Evolutionary conservation across 805 yeast species (phyloP), one percentile per base, ranked within the genome.

Genomic region (Jamesozyma lodderae): DNA sequence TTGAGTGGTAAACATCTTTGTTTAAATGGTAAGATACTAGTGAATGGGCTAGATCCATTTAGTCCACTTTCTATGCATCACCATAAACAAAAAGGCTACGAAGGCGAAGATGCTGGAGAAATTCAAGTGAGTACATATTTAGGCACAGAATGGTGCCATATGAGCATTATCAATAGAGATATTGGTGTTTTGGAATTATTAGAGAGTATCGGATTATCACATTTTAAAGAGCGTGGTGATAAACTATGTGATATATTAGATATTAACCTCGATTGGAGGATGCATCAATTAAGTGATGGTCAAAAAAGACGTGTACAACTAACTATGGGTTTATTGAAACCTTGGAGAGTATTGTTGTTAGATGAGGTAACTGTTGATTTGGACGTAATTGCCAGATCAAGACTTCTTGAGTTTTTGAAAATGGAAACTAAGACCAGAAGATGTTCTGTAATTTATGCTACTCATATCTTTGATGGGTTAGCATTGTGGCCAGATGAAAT

Each of bases 81-180:
- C 13, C 35, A 32, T 25, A 13, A 25, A 32, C 25, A 18, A 4
- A 49, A 50, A 7, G 66, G 63, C 11, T 57, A 67, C 25, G 51
- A 44, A 16, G 63, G 61, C 4, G 57, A 60, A 1, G 60, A 74
- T 5, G 41, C 33, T 19, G 37, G 28, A 9, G 69, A 69, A 43
- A 64, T 73, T 35, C 67, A 72, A 39, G 68, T 68, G 35, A 74
- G 77, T 20, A 83, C 95, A 0, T 90, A 90, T 55, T 64, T 92
- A 31, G 98, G 98, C 3, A 92, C 97, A 0, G 98, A 92, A 55
- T 92, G 98, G 98, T 95, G 95, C 5, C 75, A 82, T 39, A 92
- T 87, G 62, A 83, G 85, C 15, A 78, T 88, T 36, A 92, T 90
- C 6, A 79, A 88, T 51, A 69, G 96, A 44, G 98, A 92, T 59